phyloP scores from a whole-genome alignment of 345 rosid genomes.

The Lepidium sativum region DNA sequence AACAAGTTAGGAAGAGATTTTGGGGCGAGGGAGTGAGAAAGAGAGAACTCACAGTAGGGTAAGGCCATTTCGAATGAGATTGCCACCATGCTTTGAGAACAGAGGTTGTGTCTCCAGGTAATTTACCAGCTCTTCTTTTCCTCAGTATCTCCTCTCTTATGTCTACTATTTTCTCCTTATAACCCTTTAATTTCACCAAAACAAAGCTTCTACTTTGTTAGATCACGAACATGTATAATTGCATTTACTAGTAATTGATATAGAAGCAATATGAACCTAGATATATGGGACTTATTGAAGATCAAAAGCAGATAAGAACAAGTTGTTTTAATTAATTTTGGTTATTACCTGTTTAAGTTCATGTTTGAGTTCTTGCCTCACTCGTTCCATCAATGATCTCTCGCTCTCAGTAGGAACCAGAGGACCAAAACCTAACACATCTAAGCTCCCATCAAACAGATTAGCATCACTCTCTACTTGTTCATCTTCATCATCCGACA shows the following conservation, averaged over 20 bases:
- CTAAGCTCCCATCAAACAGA: constrained; percentile 73
- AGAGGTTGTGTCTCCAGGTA: constrained; percentile 96
- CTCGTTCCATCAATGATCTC: constrained; percentile 95
- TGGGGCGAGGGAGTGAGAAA: background rate
- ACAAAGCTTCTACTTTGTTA: constrained; percentile 5
- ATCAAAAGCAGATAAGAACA: background rate
- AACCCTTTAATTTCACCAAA: constrained; percentile 44
- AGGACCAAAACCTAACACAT: constrained; percentile 92
- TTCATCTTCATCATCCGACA: constrained; percentile 97
- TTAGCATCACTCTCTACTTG: constrained; percentile 81
- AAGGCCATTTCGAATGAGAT: constrained; percentile 95
- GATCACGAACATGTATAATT: background rate
- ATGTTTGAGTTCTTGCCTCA: constrained; percentile 91
- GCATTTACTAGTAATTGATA: background rate
- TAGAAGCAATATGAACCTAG: background rate
- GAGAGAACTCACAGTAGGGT: constrained; percentile 75
- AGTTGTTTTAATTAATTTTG: background rate
- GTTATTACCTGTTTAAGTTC: constrained; percentile 78
- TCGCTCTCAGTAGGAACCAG: constrained; percentile 93
- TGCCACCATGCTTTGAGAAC: constrained; percentile 96
- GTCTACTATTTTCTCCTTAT: constrained; percentile 91
- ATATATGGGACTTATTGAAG: background rate
- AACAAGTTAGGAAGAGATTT: background rate
- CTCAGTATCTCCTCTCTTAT: constrained; percentile 95
- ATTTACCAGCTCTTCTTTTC: constrained; percentile 96